Percentiles rank a stretch among this genome's conserved stretches.
These are phyloP conservation scores for Pseudogymnoascus sp. DNA, from an alignment of 2,329 filamentous ascomycete species.

Conservation along the genomic window DNA sequence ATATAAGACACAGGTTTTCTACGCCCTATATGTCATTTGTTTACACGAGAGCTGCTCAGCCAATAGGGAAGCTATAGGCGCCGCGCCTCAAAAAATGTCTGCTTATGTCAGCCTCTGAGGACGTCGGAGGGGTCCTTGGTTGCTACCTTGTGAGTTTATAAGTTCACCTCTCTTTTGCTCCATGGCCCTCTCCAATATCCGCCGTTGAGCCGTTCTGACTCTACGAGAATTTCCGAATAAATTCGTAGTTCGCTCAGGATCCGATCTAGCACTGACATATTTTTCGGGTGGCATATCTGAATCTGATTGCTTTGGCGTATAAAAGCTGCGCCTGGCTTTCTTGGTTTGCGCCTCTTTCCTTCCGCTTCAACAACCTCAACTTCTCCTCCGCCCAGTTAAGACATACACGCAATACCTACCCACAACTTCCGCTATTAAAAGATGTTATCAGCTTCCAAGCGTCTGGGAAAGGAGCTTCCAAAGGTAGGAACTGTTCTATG, in stretches of 20 bases:
- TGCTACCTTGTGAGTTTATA: constrained; percentile 7
- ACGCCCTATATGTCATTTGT: constrained; percentile 1
- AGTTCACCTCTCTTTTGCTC: neutral
- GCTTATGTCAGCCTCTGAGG: neutral
- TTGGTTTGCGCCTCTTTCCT: constrained; percentile 4
- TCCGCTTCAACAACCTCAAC: neutral
- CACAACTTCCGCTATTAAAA: neutral
- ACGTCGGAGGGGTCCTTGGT: neutral
- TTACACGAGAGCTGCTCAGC: neutral
- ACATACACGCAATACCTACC: neutral
- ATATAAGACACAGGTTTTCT: neutral
- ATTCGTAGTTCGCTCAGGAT: neutral
- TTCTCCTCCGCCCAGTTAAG: neutral
- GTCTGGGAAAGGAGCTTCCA: constrained; percentile 49
- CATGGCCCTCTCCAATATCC: neutral
- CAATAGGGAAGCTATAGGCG: neutral
- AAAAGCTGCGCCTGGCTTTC: constrained; percentile 6
- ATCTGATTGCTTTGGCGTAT: constrained; percentile 3
- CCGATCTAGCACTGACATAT: neutral
- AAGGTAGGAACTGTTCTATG: constrained; percentile 36
- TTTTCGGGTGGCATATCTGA: neutral
- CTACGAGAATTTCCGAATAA: neutral
- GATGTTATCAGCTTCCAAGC: constrained; percentile 41
- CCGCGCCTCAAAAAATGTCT: neutral
- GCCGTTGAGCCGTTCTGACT: neutral